Evolutionary conservation across 2,329 filamentous ascomycete genomes (phyloP), one percentile per base, ranked within the genome.

Genomic region (Phyllosticta citriasiana): DNA sequence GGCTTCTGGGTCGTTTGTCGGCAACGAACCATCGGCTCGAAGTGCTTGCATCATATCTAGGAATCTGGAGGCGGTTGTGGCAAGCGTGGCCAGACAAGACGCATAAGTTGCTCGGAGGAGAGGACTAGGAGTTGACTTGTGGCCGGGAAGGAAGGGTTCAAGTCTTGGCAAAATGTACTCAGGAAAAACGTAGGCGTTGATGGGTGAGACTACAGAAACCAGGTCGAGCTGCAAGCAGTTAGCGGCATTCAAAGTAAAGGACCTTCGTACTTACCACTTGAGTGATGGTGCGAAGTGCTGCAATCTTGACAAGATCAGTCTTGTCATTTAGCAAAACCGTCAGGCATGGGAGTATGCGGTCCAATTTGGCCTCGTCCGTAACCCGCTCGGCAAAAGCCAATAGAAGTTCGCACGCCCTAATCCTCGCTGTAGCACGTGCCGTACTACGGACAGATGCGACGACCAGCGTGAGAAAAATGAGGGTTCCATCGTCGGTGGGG

Each of bases 361-460:
- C 95, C 56, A 99, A 79, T 73, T 97, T 97, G 2, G 92, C 92
- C 75, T 99, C 94, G 71, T 99, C 95, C 0, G 93, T 96, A 25
- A 97, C 76, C 63, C 89, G 83, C 74, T 97, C 92, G 0, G 92
- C 86, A 72, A 99, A 97, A 2, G 93, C 93, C 57, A 99, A 77
- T 55, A 99, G 80, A 51, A 99, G 81, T 72, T 99, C 94, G 69
- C 94, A 96, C 1, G 91, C 94, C 67, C 91, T 86, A 52, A 97
- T 81, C 66, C 91, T 88, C 26, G 93, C 90, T n/a, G 90, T 88
- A 2, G 92, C 85, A 67, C 93, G 87, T 4, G 91, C 90, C 14
- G 93, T 96, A 63, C 92, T 96, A 64, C 94, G 84, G 66, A 99
- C 75, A 22, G 91, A 96, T 1, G 93, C 89, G 6, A 92, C 91